Evolutionary conservation across 139 green algal genomes (phyloP).

Genomic region (Chlorella sorokiniana): DNA sequence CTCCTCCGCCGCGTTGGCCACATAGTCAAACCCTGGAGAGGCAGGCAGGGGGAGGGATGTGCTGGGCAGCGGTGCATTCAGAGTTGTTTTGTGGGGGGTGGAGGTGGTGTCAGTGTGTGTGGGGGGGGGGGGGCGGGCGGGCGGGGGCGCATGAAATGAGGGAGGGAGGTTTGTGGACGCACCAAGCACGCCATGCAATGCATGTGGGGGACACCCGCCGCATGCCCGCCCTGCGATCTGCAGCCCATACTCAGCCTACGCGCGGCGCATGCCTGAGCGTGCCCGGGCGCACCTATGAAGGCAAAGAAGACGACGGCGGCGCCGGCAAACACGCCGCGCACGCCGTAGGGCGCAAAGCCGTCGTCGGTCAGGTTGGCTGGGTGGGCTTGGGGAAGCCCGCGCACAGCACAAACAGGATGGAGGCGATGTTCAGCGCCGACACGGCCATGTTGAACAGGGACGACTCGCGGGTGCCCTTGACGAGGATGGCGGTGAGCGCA

Average conservation of each 20-base stretch:
- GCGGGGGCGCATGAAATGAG: too few species aligned
- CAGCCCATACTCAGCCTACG: too few species aligned
- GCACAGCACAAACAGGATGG: constrained; percentile 69
- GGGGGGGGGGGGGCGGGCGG: too few species aligned
- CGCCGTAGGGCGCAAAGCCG: constrained; percentile 55
- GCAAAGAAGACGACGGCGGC: constrained; percentile 63
- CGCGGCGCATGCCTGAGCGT: too few species aligned
- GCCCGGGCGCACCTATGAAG: constrained; percentile 41
- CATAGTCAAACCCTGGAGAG: constrained; percentile 46
- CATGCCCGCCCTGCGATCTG: too few species aligned
- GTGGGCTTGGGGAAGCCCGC: constrained; percentile 47
- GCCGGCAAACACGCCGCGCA: constrained; percentile 57
- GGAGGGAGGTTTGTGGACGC: too few species aligned
- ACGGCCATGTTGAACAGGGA: constrained; percentile 76
- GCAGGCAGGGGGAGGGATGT: neutral
- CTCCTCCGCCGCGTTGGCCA: constrained; percentile 76
- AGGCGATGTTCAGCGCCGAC: constrained; percentile 54
- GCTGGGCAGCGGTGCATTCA: neutral
- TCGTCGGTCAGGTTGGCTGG: constrained; percentile 50
- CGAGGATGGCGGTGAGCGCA: constrained; percentile 62
- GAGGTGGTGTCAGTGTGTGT: too few species aligned
- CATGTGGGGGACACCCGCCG: too few species aligned
- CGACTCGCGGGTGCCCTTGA: constrained; percentile 68
- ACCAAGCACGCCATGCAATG: too few species aligned
- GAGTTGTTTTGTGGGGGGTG: too few species aligned